Base-by-base conservation (phyloP, 495 filamentous ascomycete genomes). In the Penicillium paradoxum region DNA sequence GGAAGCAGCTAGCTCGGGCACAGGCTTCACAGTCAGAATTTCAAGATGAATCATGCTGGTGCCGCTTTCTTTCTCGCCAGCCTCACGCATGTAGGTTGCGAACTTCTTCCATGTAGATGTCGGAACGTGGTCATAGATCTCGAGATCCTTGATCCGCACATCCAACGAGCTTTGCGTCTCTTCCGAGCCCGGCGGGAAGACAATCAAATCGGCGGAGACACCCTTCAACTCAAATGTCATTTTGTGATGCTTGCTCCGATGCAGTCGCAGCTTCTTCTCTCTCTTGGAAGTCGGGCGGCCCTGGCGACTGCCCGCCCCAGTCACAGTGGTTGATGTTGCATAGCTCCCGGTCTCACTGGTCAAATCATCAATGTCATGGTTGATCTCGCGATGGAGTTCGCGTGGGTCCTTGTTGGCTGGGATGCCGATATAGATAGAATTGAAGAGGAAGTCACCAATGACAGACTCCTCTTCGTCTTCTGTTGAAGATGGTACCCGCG, bases 21-120 rank as follows among this genome's bases (percentile, higher is more conserved):
- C 77, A 6, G 93, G 93, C 62, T 84, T 86, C 4, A 96, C 91
- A 45, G 88, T 96, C 46, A 92, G 73, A 9, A 97, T 73, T 62
- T 96, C 88, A 17, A 97, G 72, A 68, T 96, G 90, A 4, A 93
- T 76, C 91, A 97, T 96, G 64, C 83, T 88, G 4, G 83, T 87
- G 14, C 85, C 84, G 62, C 84, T 88, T 70, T 97, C 89, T 19
- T 92, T 81, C 53, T 88, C 83, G 7, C 89, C 90, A 6, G 83
- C 86, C 66, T 96, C 90, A 39, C 84, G 81, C 76, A 95, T 90
- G 62, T 95, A 96, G 0, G 90, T 97, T 33, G 88, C 87, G 66
- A 99, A 97, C 62, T 96, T 97, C 69, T 89, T 93, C 95, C 95
- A 99, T 1, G 92, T 97, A 8, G 93, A 97, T 1, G 90, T 93